Percentiles rank a stretch among this genome's conserved stretches.
These are phyloP conservation scores for Aspergillus calidoustus DNA, from an alignment of 2,329 filamentous ascomycete genomes.

Conservation along the genomic window DNA sequence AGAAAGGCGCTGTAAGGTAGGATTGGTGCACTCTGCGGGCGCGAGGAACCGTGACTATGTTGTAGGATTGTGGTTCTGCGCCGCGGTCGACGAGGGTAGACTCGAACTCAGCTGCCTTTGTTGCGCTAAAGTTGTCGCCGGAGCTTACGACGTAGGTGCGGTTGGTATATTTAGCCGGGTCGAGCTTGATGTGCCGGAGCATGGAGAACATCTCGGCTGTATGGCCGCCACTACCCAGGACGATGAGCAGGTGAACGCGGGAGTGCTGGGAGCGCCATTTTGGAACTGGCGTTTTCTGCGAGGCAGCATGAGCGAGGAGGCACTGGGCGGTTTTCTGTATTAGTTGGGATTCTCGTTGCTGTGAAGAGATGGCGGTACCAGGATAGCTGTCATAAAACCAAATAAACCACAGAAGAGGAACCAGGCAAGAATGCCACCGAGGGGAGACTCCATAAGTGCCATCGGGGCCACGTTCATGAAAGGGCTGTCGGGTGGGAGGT, in stretches of 20 bases:
- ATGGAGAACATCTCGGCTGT: constrained; percentile 93
- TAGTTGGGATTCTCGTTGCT: not conserved
- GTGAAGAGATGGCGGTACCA: constrained; percentile 13
- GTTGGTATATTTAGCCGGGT: constrained; percentile 58
- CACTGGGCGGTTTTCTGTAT: constrained; percentile 26
- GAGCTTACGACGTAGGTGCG: constrained; percentile 82
- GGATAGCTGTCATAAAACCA: constrained; percentile 3
- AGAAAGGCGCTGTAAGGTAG: constrained; percentile 72
- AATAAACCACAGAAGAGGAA: not conserved
- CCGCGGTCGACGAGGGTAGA: constrained; percentile 31
- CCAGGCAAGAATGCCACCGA: not conserved
- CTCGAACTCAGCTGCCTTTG: constrained; percentile 69
- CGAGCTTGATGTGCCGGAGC: constrained; percentile 63
- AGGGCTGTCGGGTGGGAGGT: not conserved
- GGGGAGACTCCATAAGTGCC: not conserved
- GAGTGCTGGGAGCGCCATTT: constrained; percentile 34
- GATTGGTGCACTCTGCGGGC: constrained; percentile 83
- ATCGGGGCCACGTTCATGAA: not conserved
- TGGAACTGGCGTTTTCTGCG: constrained; percentile 35
- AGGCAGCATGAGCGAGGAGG: constrained; percentile 31
- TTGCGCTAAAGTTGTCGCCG: constrained; percentile 73
- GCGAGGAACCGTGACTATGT: constrained; percentile 71
- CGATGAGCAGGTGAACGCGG: constrained; percentile 70
- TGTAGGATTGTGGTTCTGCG: constrained; percentile 52
- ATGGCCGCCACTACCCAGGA: constrained; percentile 92